phyloP scores from a whole-genome alignment of 257 asterid species.

The Ligustrum vulgare region DNA sequence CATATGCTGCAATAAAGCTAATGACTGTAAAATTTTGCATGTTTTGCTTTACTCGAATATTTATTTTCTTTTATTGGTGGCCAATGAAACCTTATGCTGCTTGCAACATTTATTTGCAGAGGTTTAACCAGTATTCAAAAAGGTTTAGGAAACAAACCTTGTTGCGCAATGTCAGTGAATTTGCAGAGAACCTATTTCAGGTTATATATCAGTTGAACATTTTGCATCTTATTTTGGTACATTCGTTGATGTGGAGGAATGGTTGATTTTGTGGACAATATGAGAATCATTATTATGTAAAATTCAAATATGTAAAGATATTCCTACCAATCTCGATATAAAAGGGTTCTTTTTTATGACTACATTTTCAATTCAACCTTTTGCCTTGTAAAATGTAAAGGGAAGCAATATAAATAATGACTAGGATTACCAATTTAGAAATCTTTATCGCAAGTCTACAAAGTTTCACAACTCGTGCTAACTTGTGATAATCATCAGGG shows the following conservation, averaged over 20 bases:
- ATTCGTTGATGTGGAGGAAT: not conserved
- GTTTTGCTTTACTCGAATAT: conserved; percentile 1
- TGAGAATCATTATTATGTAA: not conserved
- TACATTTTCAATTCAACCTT: not conserved
- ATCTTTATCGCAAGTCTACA: not conserved
- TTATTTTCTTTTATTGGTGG: conserved; percentile 5
- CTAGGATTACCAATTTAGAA: not conserved
- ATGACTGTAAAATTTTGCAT: not conserved
- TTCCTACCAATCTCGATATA: not conserved
- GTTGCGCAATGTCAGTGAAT: conserved; percentile 58
- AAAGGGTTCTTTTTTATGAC: not conserved
- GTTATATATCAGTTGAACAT: conserved; percentile 31
- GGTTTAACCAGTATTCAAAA: conserved; percentile 41
- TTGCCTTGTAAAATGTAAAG: not conserved
- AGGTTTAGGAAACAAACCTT: conserved; percentile 57
- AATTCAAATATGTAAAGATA: not conserved
- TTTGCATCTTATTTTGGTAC: conserved; percentile 10
- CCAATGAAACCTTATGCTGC: conserved; percentile 12
- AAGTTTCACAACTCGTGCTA: not conserved
- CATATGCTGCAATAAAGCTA: not conserved
- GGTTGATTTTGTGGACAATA: not conserved
- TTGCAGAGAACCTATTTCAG: conserved; percentile 76
- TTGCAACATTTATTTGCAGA: conserved; percentile 40
- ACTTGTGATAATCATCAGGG: not conserved
- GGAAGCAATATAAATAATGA: not conserved